Evolutionary conservation across 2,329 filamentous ascomycete genomes (phyloP).

Genomic region (Ustilaginoidea virens): DNA sequence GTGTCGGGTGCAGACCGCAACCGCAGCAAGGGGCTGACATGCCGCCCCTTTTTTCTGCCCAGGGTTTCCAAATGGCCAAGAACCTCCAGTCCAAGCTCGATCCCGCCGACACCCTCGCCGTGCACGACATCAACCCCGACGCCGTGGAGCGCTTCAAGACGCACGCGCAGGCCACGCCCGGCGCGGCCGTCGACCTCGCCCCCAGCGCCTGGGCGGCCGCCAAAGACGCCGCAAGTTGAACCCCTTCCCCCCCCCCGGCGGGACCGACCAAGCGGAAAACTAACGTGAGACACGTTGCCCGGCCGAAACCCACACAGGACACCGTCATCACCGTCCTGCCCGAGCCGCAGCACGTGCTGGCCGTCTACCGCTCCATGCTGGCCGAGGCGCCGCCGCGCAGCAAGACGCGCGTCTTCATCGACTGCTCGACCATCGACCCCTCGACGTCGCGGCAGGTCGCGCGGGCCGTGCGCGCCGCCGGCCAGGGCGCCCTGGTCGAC

Average conservation of each 20-base stretch:
- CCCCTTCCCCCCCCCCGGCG: background rate
- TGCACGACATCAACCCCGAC: constrained; percentile 41
- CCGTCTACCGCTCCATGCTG: constrained; percentile 66
- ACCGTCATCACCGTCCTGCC: constrained; percentile 80
- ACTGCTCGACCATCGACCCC: constrained; percentile 93
- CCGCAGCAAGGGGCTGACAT: no score
- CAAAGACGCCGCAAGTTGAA: constrained; percentile 32
- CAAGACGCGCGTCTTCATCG: constrained; percentile 68
- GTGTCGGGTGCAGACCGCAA: no score
- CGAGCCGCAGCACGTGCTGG: constrained; percentile 73
- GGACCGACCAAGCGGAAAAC: background rate
- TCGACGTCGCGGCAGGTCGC: constrained; percentile 69
- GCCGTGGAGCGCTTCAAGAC: constrained; percentile 29
- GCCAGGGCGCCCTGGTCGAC: constrained; percentile 70
- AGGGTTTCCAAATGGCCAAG: constrained; percentile 49
- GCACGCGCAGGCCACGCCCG: constrained; percentile 28
- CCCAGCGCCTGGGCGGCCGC: constrained; percentile 31
- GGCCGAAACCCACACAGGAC: constrained; percentile 38
- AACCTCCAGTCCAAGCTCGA: constrained; percentile 42
- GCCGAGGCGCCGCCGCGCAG: constrained; percentile 32
- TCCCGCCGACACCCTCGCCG: constrained; percentile 31
- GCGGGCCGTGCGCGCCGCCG: constrained; percentile 44
- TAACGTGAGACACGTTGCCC: background rate
- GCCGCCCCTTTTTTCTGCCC: no score
- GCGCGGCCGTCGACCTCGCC: constrained; percentile 32